Conservation (phyloP, 805 yeast species). For the Pichia occidentalis region DNA sequence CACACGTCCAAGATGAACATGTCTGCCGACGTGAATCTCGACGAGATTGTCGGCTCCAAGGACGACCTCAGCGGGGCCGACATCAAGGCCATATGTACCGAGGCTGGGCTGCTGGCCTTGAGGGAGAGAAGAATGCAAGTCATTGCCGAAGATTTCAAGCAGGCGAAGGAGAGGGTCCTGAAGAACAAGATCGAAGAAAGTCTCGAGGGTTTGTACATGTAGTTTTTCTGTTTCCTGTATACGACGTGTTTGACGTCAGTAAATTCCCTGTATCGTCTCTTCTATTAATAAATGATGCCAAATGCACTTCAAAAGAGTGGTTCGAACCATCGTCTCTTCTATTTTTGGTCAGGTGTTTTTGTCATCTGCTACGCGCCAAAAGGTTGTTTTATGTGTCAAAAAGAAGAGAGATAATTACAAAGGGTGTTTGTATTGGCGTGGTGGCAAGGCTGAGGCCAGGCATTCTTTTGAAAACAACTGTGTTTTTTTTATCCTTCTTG, state of each 20-base stretch:
- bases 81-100: constrained; percentile 95
- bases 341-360: too few species aligned
- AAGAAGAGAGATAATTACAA: too few species aligned
- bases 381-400: too few species aligned
- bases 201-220: constrained; percentile 82
- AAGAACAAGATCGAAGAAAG: constrained; percentile 96
- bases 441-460: too few species aligned
- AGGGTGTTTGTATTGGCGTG: too few species aligned
- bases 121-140: constrained; percentile 98
- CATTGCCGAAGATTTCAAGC: constrained; percentile 85
- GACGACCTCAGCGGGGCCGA: constrained; percentile 97
- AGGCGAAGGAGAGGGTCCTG: constrained; percentile 90
- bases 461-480: too few species aligned
- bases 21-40: constrained; percentile 80
- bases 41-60: constrained; percentile 80
- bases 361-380: too few species aligned
- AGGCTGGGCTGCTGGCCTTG: constrained; percentile 91
- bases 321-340: too few species aligned
- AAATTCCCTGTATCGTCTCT: too few species aligned
- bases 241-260: neutral
- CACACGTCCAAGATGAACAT: constrained; percentile 93
- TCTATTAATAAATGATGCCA: too few species aligned
- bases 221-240: neutral
- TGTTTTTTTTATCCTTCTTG: too few species aligned
- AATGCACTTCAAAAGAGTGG: too few species aligned